Evolutionary conservation across 2,329 filamentous ascomycete species (phyloP), one percentile per base, ranked within the genome.

Genomic region (Colletotrichum agaves): DNA sequence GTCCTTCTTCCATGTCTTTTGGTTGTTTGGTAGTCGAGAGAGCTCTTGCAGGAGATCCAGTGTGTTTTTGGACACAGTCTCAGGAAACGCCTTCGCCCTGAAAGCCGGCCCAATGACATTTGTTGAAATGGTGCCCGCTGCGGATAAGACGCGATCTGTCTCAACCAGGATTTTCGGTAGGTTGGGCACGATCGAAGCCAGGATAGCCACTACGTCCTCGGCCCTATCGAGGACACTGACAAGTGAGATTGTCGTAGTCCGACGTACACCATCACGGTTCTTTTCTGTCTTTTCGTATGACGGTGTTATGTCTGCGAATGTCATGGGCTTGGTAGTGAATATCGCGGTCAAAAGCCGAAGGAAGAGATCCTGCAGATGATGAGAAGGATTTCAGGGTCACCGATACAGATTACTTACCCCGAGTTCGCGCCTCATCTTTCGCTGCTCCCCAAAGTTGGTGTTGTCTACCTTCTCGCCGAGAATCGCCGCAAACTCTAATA

Each of bases 401-500:
- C 1, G n/a, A 5, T 0, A 11, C 13, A 23, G 27, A 44, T 11
- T 44, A 86, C 91, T 79, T 84, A 95, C 93, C 23, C 93, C 93
- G 17, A 98, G 83, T 68, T 98, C 95, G 76, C 92, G 88, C 69
- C 94, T 89, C 93, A 98, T 97, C 78, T 91, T 94, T 58, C 90
- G 87, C 79, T 98, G 93, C 80, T 98, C 95, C 37, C 95, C 95
- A 79, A 98, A 98, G 73, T 94, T 98, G 12, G 95, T 99, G 73
- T 99, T 98, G 77, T 98, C 94, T 56, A 98, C 92, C 82, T 99
- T 99, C 76, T 96, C 92, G 1, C 96, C 95, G 41, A 99, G 82
- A 43, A 97, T 92, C 1, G 93, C 92, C 0, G 93, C 92, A 74
- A 98, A 98, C 73, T 97, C 93, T 12, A 99, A 83, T 49, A 99